Evolutionary conservation across 1,139 yeast genomes (phyloP), one percentile per base, ranked within the genome.

Genomic region (Suhomyces terraborum): DNA sequence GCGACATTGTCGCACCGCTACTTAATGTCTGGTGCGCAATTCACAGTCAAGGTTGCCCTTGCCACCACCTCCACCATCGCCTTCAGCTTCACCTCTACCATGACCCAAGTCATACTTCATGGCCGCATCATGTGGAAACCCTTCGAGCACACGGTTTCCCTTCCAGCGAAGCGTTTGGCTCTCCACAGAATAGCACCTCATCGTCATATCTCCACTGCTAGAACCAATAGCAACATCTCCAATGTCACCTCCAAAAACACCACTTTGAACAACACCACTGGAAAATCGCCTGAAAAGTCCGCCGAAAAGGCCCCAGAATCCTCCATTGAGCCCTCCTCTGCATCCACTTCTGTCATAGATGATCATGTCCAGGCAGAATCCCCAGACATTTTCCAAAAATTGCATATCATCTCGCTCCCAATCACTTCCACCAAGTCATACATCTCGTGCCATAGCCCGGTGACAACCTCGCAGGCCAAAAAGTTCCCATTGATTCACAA

Each of bases 381-480:
- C 24, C 26, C 25, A 3, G 24, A 35, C 38, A 31, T 25, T 24
- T 38, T 38, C 28, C 48, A 60, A 28, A 59, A 79, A 6, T 70
- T 78, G 28, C 79, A 75, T 49, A 64, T 82, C 14, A 62, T 82
- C 14, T 66, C 84, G 8, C 62, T 84, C 6, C 93, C 93, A 4
- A 66, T 84, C 16, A 82, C 87, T 4, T 67, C 77, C 4, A 58
- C 67, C 35, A 73, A 72, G 45, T 73, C 83, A 4, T 84, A 71
- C 55, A 60, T 84, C 10, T 77, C 80, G 53, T 83, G 84, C 59
- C 85, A 82, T 53, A 65, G 72, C 31, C 72, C 73, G 1, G 56
- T 71, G 22, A 54, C 58, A 38, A 42, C 54, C 16, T 46, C 59
- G 7, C 72, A 69, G 44, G 42, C 53, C 23, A 50, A 59, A 17